Evolutionary conservation across 305 asterid genomes (phyloP).

Genomic region (Fraxinus albicans): DNA sequence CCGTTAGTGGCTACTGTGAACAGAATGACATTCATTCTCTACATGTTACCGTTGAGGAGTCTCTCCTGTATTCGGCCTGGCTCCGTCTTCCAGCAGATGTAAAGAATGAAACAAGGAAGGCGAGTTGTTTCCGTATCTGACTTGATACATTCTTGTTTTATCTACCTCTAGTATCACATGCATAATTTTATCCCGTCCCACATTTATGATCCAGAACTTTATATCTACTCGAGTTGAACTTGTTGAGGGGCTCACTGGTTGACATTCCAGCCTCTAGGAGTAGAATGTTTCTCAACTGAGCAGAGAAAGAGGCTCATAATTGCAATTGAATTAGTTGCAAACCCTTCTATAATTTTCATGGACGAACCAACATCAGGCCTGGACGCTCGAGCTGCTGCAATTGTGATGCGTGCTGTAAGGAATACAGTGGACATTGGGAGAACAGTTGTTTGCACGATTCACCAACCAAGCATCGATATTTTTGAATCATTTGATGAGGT

Average conservation of each 20-base stretch:
- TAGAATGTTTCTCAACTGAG: conserved; percentile 49
- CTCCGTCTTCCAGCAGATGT: conserved; percentile 46
- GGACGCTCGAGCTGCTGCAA: conserved; percentile 54
- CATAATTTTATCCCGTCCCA: too few relatives aligned
- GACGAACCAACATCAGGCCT: conserved; percentile 57
- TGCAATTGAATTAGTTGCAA: conserved; percentile 47
- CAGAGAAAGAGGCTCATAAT: conserved; percentile 48
- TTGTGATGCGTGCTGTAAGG: conserved; percentile 46
- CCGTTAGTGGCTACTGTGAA: conserved; percentile 50
- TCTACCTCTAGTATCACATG: too few relatives aligned
- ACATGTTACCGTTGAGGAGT: conserved; percentile 43
- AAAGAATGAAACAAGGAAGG: conserved; percentile 30
- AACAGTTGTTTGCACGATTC: conserved; percentile 53
- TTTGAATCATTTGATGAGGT: conserved; percentile 55
- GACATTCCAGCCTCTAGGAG: conserved; percentile 42
- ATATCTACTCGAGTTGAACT: conserved; percentile 26
- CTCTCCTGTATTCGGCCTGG: conserved; percentile 51
- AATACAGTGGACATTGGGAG: conserved; percentile 46
- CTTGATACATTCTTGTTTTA: too few relatives aligned
- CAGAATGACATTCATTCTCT: conserved; percentile 50
- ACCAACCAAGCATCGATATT: conserved; percentile 49
- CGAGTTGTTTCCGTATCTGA: background rate
- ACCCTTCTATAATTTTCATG: conserved; percentile 50
- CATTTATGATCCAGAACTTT: background rate
- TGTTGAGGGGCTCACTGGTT: conserved; percentile 35